Percentiles rank a stretch among this genome's conserved stretches.
phyloP scores from a whole-genome alignment of 2,329 filamentous ascomycete species.

The Penicillium psychrosexuale region DNA sequence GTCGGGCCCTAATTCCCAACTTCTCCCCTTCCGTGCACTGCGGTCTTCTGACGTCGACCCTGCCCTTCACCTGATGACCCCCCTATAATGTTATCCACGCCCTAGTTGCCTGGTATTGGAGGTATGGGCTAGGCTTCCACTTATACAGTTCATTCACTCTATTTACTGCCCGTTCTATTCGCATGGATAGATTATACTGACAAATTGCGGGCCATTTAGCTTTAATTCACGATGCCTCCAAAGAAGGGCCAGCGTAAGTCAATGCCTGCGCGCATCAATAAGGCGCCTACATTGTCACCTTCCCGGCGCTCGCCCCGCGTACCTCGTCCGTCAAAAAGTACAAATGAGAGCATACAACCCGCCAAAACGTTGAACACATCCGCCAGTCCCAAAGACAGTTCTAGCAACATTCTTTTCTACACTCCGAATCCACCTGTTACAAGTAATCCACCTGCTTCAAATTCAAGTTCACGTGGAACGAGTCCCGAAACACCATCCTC shows the following conservation, averaged over 20 bases:
- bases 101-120: neutral
- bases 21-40: slow-evolving; percentile 13
- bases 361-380: slow-evolving; percentile 11
- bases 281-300: slow-evolving; percentile 11
- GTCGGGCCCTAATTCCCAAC: slow-evolving; percentile 15
- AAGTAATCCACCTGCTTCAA: slow-evolving; percentile 7
- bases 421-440: slow-evolving; percentile 9
- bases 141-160: neutral
- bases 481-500: slow-evolving; percentile 14
- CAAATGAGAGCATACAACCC: slow-evolving; percentile 5
- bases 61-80: neutral
- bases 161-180: neutral
- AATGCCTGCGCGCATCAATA: slow-evolving; percentile 15
- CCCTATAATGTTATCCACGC: slow-evolving; percentile 1
- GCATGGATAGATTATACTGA: slow-evolving; percentile 8
- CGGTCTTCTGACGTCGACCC: slow-evolving; percentile 19
- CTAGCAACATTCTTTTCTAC: slow-evolving; percentile 16
- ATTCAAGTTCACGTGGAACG: neutral
- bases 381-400: slow-evolving; percentile 9
- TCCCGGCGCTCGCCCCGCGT: slow-evolving; percentile 21
- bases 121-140: neutral
- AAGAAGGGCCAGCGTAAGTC: slow-evolving; percentile 21
- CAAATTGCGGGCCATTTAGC: neutral
- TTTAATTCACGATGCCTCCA: slow-evolving; percentile 18
- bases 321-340: slow-evolving; percentile 5